A percentile compares a stretch with the other conserved stretches of the same genome.
Evolutionary conservation across 2,329 filamentous ascomycete genomes (phyloP).

Genomic region (Clarireedia sp.): DNA sequence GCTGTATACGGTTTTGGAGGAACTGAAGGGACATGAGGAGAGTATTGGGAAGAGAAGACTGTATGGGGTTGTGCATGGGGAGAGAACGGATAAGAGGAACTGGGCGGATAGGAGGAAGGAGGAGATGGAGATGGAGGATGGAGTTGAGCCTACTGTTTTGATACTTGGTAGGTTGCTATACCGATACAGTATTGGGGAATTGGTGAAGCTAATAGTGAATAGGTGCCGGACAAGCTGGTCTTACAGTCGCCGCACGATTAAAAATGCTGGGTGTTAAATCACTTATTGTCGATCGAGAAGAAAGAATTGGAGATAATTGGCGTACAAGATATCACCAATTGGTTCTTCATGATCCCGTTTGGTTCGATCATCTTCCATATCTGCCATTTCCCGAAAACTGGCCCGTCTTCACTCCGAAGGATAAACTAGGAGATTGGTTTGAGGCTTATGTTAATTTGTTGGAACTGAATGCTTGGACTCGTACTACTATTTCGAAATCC

Average conservation of each 20-base stretch:
- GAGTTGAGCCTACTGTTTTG: constrained; percentile 43
- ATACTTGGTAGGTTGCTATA: constrained; percentile 44
- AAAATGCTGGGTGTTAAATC: constrained; percentile 49
- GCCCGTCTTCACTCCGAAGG: constrained; percentile 64
- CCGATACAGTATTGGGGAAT: not conserved
- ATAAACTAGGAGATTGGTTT: constrained; percentile 63
- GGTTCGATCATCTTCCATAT: constrained; percentile 54
- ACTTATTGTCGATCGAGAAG: constrained; percentile 50
- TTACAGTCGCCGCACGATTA: constrained; percentile 49
- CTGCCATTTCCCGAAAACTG: constrained; percentile 55
- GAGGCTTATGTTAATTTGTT: constrained; percentile 55
- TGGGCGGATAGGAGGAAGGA: constrained; percentile 48
- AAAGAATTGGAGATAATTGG: constrained; percentile 57
- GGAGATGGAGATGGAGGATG: constrained; percentile 38
- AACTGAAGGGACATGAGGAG: constrained; percentile 49
- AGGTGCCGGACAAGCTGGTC: constrained; percentile 54
- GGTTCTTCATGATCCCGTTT: constrained; percentile 59
- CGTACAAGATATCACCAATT: constrained; percentile 54
- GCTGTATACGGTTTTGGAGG: constrained; percentile 50
- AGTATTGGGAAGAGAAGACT: constrained; percentile 38
- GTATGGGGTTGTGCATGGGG: constrained; percentile 49
- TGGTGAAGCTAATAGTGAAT: constrained; percentile 39
- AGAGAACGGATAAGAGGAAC: constrained; percentile 44
- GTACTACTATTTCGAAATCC: constrained; percentile 40
- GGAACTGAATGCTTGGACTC: constrained; percentile 60